A percentile compares a stretch with the other conserved stretches of the same genome.
Conservation (phyloP, 2,329 filamentous ascomycete genomes). For the Cladosporium oxysporum region DNA sequence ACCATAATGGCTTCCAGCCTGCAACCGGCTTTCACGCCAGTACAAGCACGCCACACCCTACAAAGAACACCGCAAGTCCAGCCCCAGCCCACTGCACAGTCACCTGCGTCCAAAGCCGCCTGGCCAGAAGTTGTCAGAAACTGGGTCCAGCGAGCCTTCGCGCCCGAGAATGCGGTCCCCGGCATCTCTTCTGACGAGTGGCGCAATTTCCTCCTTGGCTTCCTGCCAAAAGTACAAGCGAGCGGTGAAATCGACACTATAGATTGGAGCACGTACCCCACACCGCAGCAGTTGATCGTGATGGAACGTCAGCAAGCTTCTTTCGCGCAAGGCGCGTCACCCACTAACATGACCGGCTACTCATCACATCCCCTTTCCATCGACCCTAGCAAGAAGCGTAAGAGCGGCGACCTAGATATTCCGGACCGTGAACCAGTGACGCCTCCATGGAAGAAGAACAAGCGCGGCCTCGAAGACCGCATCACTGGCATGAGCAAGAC, state of each 20-base stretch:
- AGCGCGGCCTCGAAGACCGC: constrained; percentile 69
- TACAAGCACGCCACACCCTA: constrained; percentile 47
- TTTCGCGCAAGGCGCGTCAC: constrained; percentile 27
- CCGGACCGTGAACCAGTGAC: constrained; percentile 51
- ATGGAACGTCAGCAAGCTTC: constrained; percentile 62
- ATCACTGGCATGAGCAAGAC: constrained; percentile 63
- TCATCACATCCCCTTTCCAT: constrained; percentile 17
- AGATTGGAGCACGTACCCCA: constrained; percentile 79
- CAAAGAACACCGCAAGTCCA: constrained; percentile 26
- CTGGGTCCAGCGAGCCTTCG: constrained; percentile 85
- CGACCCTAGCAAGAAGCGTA: constrained; percentile 69
- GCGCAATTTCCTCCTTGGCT: constrained; percentile 79
- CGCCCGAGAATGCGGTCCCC: constrained; percentile 58
- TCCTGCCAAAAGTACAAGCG: constrained; percentile 81
- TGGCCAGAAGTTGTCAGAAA: constrained; percentile 69
- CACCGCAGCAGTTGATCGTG: constrained; percentile 82
- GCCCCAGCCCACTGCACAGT: constrained; percentile 22
- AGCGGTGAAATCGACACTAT: constrained; percentile 68
- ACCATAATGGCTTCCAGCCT: constrained; percentile 25
- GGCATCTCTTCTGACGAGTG: constrained; percentile 63
- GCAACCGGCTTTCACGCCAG: constrained; percentile 48
- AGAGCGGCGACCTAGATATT: constrained; percentile 67
- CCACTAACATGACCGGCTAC: constrained; percentile 34
- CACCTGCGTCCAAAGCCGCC: constrained; percentile 61
- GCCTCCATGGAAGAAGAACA: constrained; percentile 71